Evolutionary conservation across 2,329 filamentous ascomycete genomes (phyloP), one percentile per base, ranked within the genome.

Genomic region (Epichloe sp.): DNA sequence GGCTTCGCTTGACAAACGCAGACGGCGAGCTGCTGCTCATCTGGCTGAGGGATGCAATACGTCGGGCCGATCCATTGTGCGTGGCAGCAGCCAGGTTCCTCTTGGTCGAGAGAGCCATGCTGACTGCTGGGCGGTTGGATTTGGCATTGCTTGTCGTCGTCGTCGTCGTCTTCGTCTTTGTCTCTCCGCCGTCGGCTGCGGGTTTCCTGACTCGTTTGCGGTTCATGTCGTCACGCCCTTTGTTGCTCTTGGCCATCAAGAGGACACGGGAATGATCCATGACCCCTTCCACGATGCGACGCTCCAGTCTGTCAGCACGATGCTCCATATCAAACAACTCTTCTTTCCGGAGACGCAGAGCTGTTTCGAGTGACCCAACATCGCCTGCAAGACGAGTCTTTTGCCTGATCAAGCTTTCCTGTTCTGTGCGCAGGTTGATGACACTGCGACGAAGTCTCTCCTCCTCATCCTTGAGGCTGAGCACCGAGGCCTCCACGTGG

Each of bases 201-300:
- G 67, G 64, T 53, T 73, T 74, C 59, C 73, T 69, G 53, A 74
- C 66, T 7, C 78, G 72, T 66, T 81, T 81, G 48, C 77, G 75
- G 63, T 69, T 79, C 78, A 81, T 80, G 54, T 72, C 68, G 49
- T 80, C 78, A 11, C 72, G 68, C 11, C 68, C 68, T 59, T 72
- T 74, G 57, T 66, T 71, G 3, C 78, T 71, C 70, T 87, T 84
- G 57, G 81, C 74, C 72, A 93, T 86, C 52, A 97, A 78, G n/a
- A 96, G 76, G 26, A 91, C 83, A 6, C 91, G 85, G 19, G 91
- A 96, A 65, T 97, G 91, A 60, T 97, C 90, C 71, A 98, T 94
- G 55, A 97, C 88, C 26, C 91, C 90, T 57, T 97, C 91, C 35
- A 98, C 72, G 58, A 98, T 95, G 26, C 93, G 83, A 49, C 90